phyloP scores from a whole-genome alignment of 192 early-diverging fungal genomes.

The Mortierella claussenii region DNA sequence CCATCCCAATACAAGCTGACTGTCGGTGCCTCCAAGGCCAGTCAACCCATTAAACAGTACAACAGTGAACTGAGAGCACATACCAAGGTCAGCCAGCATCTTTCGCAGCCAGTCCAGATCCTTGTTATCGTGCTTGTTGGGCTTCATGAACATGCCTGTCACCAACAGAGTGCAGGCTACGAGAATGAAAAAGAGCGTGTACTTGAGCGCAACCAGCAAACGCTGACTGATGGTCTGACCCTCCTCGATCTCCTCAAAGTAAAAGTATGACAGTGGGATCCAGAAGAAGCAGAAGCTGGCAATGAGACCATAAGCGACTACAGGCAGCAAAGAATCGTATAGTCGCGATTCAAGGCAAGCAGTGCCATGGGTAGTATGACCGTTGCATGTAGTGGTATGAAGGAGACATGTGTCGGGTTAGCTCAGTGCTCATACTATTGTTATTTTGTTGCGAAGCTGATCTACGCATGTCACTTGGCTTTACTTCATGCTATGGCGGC shows the following conservation, averaged over 20 bases:
- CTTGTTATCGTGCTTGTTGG: slow-evolving; percentile 31
- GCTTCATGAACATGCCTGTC: slow-evolving; percentile 62
- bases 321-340: not conserved
- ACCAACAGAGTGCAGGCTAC: slow-evolving; percentile 59
- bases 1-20: no score
- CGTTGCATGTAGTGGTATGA: no score
- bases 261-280: slow-evolving; percentile 73
- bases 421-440: no score
- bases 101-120: slow-evolving; percentile 66
- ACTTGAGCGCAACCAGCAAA: slow-evolving; percentile 58
- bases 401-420: no score
- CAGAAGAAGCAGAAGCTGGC: slow-evolving; percentile 58
- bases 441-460: slow-evolving; percentile 4
- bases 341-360: no score
- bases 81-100: slow-evolving; percentile 58
- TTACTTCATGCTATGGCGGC: no score
- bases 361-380: no score
- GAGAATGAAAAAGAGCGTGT: slow-evolving; percentile 64
- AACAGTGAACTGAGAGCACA: slow-evolving; percentile 1
- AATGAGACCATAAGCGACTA: slow-evolving; percentile 61
- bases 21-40: not conserved
- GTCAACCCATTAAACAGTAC: not conserved
- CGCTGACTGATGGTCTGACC: slow-evolving; percentile 50
- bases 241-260: slow-evolving; percentile 67
- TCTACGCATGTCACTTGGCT: not conserved